Conservation (phyloP, 306 rosid species). For the Hippophae rhamnoides region DNA sequence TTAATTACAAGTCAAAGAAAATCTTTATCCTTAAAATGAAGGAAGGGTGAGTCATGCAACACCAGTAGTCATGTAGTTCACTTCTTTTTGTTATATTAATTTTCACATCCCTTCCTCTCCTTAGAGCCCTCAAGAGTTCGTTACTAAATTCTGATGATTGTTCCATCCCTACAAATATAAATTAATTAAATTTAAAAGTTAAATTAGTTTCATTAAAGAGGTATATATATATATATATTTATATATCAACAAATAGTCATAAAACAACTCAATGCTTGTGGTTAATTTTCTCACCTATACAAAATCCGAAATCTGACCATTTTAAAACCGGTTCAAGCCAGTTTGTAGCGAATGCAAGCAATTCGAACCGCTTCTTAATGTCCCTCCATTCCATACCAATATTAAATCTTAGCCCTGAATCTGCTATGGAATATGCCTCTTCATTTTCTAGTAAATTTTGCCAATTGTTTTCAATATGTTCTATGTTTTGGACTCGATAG, state of each 20-base stretch:
- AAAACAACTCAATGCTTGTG: neutral
- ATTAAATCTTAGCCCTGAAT: constrained; percentile 1
- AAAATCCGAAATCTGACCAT: constrained; percentile 53
- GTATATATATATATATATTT: constrained; percentile 9
- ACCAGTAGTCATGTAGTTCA: constrained; percentile 52
- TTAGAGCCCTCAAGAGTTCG: constrained; percentile 56
- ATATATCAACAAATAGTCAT: neutral
- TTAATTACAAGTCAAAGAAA: constrained; percentile 66
- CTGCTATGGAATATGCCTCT: constrained; percentile 8
- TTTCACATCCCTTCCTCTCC: constrained; percentile 46
- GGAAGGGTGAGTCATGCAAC: constrained; percentile 41
- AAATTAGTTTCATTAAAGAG: constrained; percentile 2
- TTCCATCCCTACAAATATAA: constrained; percentile 47
- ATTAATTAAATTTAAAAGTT: neutral
- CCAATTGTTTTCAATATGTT: neutral
- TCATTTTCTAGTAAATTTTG: constrained; percentile 20
- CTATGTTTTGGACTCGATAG: constrained; percentile 26
- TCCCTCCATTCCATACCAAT: constrained; percentile 49
- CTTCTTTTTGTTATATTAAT: constrained; percentile 37
- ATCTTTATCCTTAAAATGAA: constrained; percentile 45
- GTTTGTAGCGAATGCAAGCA: constrained; percentile 22
- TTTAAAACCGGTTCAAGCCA: constrained; percentile 43
- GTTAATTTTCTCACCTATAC: constrained; percentile 55
- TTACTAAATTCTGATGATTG: constrained; percentile 53
- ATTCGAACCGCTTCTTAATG: constrained; percentile 50